phyloP scores from a whole-genome alignment of 2,329 filamentous ascomycete genomes.

The Neurospora sp. region DNA sequence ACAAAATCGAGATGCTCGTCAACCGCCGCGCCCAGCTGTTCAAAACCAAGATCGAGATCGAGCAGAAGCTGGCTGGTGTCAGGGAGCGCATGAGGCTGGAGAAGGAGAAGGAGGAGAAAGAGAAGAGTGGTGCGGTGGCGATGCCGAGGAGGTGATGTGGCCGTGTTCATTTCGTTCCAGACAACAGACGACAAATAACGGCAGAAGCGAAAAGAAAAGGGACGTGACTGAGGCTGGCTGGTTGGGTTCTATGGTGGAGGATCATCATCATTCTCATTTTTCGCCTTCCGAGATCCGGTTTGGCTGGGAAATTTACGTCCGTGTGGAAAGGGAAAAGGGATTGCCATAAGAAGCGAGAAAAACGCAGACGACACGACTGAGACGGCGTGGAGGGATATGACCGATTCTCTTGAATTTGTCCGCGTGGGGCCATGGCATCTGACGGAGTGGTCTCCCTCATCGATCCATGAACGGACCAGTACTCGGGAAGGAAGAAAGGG shows the following conservation, averaged over 20 bases:
- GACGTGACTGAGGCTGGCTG: background rate
- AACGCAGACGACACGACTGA: background rate
- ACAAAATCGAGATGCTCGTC: conserved; percentile 23
- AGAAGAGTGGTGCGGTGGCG: background rate
- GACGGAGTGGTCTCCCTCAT: background rate
- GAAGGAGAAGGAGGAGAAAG: background rate
- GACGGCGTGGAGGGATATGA: background rate
- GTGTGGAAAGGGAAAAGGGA: background rate
- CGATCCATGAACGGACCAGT: background rate
- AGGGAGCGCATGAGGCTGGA: conserved; percentile 17
- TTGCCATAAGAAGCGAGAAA: background rate
- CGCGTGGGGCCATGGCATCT: background rate
- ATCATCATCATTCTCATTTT: background rate
- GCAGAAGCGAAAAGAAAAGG: background rate
- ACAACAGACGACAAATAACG: background rate
- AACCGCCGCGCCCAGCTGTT: conserved; percentile 17
- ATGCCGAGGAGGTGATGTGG: background rate
- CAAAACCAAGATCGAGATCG: conserved; percentile 18
- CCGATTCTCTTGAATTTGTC: background rate
- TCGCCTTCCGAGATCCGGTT: background rate
- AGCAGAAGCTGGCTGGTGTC: conserved; percentile 22
- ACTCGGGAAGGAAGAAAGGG: background rate
- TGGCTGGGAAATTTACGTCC: background rate
- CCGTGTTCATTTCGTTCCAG: background rate
- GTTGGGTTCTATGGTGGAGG: background rate